Base-by-base conservation (phyloP, 179 eudicot genomes). In the Vitellaria paradoxa region DNA sequence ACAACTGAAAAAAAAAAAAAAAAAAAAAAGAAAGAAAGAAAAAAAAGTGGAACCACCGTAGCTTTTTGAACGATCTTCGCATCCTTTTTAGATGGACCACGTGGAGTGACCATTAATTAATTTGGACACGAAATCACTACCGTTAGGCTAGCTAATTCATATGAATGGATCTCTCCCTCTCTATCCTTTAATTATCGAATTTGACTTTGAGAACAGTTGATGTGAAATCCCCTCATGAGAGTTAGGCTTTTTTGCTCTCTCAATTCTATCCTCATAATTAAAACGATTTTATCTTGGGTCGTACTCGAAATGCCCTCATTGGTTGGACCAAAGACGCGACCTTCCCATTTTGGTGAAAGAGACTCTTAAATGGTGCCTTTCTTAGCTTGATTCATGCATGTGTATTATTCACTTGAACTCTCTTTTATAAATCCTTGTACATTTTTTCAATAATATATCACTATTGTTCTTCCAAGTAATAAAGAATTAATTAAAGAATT, bases 81-180 rank as follows among this genome's bases (percentile, higher is more conserved):
- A 64, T 26, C 11, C 68, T 14, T 64, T 26, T 64, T 24, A 24
- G 46, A 64, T 24, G 68, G 68, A 24, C 68, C 68, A 64, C 68
- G 11, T 26, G 5, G 46, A 64, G 68, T 30, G 68, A 26, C 45
- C 68, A 64, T 26, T 42, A 42, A 64, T 26, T 42, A 42, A 2
- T 24, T 64, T 53, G 68, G 45, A 64, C 42, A 64, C 13, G 17
- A 63, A 15, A 3, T 53, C 17, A 53, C 17, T 15, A 53, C 0
- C 40, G 24, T 64, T 64, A 26, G 68, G 6, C 45, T 15, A 53
- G 14, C 14, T 15, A 10, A 4, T 53, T 21, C 45, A 42, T 5
- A 5, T 42, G 45, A 42, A 4, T 42, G 3, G 45, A 5, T 5
- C 45, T 42, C 5, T 4, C 45, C 5, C 45, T 42, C 5, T 4